Evolutionary conservation across 1,139 yeast genomes (phyloP), one percentile per base, ranked within the genome.

Genomic region (Taiozyma onychis): DNA sequence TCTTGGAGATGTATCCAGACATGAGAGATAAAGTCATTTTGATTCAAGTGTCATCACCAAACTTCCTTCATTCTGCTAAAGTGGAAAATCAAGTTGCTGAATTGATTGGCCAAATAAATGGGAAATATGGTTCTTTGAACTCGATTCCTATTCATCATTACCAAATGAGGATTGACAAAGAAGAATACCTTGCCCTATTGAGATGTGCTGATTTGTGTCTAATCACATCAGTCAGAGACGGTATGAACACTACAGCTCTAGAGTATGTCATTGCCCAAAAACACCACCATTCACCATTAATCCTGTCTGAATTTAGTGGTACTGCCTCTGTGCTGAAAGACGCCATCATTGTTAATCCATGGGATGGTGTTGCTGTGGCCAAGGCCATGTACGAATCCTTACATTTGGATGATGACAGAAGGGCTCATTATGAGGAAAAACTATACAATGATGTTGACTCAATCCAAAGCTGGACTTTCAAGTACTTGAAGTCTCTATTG

Each of bases 351-450:
- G 95, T 93, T 39, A 95, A 93, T 61, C 99, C 99, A 14, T 93
- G 97, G 96, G 98, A 93, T 69, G 77, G 95, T 0, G 93, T 88
- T 30, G 96, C 96, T 5, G 93, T 91, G 39, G 95, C 99, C 1
- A 86, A 83, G 60, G 80, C 95, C 7, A 85, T 95, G 49, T 76
- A 90, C 64, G 81, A 79, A 51, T 80, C 91, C 47, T 74, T 93
- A 43, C 58, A 66, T 28, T 74, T 85, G 78, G 60, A 80, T 10
- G 65, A 67, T 26, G 77, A 72, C 8, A 63, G 67, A 27, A 77
- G 77, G 59, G 51, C 61, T 27, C 58, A 63, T 43, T 64, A 83
- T 59, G 82, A 82, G 65, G 57, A 67, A 41, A 76, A 75, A 49
- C 69, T 90, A 44, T 88, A 84, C 68, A 62, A 75, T 18, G 77